A percentile compares a stretch with the other conserved stretches of the same genome.
Evolutionary conservation across 495 filamentous ascomycete species (phyloP).

Genomic region (Aspergillus hancockii): DNA sequence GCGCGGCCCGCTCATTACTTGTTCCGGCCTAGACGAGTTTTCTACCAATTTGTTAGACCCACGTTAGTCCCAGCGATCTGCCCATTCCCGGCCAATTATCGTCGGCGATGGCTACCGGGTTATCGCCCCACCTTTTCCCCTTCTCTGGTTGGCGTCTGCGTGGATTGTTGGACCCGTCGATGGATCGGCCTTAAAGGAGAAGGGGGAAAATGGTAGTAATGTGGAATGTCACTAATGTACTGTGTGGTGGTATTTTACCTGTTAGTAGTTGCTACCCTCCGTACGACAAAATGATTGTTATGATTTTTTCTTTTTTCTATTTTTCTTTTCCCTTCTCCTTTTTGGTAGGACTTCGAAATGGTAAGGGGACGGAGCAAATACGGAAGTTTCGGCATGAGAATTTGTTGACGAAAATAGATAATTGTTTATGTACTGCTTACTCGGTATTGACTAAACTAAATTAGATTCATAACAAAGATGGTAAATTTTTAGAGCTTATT

Average conservation of each 20-base stretch:
- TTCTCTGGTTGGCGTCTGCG: constrained; percentile 10
- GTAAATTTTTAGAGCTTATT: neutral
- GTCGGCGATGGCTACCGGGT: constrained; percentile 11
- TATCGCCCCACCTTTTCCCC: constrained; percentile 26
- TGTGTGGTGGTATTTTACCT: constrained; percentile 3
- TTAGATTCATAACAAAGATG: neutral
- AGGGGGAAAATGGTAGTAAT: neutral
- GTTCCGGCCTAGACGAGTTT: constrained; percentile 19
- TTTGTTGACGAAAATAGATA: neutral
- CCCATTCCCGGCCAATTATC: constrained; percentile 20
- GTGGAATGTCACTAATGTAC: constrained; percentile 4
- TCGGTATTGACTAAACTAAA: neutral
- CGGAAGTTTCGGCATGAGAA: neutral
- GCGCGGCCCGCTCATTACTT: constrained; percentile 9
- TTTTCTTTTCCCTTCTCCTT: neutral
- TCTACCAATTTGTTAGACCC: constrained; percentile 13
- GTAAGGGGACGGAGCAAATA: neutral
- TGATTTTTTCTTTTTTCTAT: neutral
- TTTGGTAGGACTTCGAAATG: neutral
- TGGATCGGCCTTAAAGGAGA: constrained; percentile 9
- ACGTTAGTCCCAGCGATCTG: constrained; percentile 19
- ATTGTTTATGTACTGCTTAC: constrained; percentile 6
- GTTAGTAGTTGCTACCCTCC: neutral
- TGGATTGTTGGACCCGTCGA: constrained; percentile 17
- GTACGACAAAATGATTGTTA: neutral